Base-by-base conservation (phyloP, 805 yeast genomes). In the Saccharomycopsis babjevae region DNA sequence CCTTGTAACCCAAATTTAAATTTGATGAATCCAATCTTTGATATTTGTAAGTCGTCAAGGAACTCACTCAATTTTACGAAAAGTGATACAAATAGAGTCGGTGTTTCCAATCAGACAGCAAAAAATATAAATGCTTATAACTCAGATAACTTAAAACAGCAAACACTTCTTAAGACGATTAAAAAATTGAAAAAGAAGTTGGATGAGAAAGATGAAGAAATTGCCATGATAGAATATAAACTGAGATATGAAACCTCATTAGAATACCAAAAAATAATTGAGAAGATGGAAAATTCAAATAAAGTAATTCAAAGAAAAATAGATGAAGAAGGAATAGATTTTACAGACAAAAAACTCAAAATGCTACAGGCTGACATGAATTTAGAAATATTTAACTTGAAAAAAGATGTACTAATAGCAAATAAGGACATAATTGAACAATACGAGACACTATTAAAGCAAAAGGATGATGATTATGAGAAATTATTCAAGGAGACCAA, bases 261-360 rank as follows among this genome's bases (percentile, higher is more conserved):
- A 34, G 65, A 63, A 40, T 61, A 63, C 43, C 38, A 30, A 13
- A 20, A 42, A 20, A 46, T 61, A 5, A 63, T 63, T 25, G 22
- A 20, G 20, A 60, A 54, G n/a, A 63, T 63, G 32, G 65, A 63
- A 55, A 30, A 50, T 1, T 56, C 57, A n/a, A 55, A 63, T 55
- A 25, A 32, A 11, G 78, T 74, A 62, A 80, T 80, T 52, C 70
- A 83, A 64, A 71, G 72, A 28, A 69, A 70, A 13, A 73, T 79
- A 67, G 72, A 74, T 59, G 78, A 76, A 66, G 72, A 82, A 3
- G 78, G 75, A 28, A 84, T 77, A 65, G 76, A 73, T 50, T 75
- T 71, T 57, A 86, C 86, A 1, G 81, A 81, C 65, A 63, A 68
- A 34, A 76, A 74, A 61, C 62, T 69, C 11, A 59, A 57, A 50